Base-by-base conservation (phyloP, 495 filamentous ascomycete species). In the Hypomontagnella monticulosa region DNA sequence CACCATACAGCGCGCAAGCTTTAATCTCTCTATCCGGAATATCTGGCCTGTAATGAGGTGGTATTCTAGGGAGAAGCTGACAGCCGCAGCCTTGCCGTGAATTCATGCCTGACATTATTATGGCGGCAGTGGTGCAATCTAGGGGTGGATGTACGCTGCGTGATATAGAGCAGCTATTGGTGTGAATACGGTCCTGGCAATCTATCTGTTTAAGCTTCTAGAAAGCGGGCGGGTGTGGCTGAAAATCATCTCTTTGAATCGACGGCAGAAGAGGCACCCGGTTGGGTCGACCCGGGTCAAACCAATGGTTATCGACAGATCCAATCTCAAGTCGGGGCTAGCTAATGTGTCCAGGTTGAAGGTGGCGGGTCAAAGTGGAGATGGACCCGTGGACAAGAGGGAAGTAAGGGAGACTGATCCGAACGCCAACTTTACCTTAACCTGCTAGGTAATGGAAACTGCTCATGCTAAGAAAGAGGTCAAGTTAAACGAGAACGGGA, bases 141-240 rank as follows among this genome's bases (percentile, higher is more conserved):
- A n/a, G n/a, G n/a, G n/a, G n/a, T n/a, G n/a, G n/a, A n/a, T n/a
- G n/a, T n/a, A 27, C 23, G 6, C 6, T 27, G 23, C 23, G 23
- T 27, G 6, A 27, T 2, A 27, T 27, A 6, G 27, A 27, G 23
- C 32, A 10, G 19, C 14, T 19, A 64, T 64, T 57, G 55, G 62
- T 42, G 34, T 59, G 27, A 49, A 55, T 66, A 66, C 55, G 62
- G n/a, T 41, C n/a, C n/a, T 36, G 40, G 48, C 55, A 49, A 36
- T 53, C 42, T 41, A 58, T 59, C 43, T n/a, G 20, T 16, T 48
- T 53, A 64, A 64, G 54, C 61, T 57, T 54, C 48, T 59, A 14
- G 62, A 41, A 48, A 59, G 48, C 40, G 43, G 38, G 48, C 54
- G 62, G 62, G 34, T 48, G 62, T 58, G 62, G 62, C 62, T 64